A percentile compares a stretch with the other conserved stretches of the same genome.
Evolutionary conservation across 129 eudicot species (phyloP).

Genomic region (Pittosporum tobira): DNA sequence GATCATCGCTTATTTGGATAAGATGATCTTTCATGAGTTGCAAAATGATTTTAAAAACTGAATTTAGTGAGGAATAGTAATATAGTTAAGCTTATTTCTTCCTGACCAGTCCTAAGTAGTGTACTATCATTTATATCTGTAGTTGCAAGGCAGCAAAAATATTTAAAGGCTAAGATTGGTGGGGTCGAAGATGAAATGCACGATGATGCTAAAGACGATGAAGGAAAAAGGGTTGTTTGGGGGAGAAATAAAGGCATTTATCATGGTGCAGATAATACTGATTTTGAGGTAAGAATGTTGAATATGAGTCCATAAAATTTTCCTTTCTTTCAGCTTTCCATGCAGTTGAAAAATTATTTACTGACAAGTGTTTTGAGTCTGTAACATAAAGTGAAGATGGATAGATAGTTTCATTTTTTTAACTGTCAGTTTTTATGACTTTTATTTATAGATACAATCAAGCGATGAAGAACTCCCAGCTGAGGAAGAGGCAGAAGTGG

Average conservation of each 20-base stretch:
- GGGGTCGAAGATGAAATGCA: slow-evolving; percentile 60
- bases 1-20: background rate
- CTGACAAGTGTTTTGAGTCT: background rate
- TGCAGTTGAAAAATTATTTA: background rate
- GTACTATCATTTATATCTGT: slow-evolving; percentile 6
- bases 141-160: slow-evolving; percentile 61
- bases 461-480: slow-evolving; percentile 51
- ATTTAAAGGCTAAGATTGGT: slow-evolving; percentile 50
- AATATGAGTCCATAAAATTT: background rate
- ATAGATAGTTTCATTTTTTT: slow-evolving; percentile 5
- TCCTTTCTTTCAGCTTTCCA: background rate
- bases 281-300: slow-evolving; percentile 27
- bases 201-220: slow-evolving; percentile 68
- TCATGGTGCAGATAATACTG: slow-evolving; percentile 32
- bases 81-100: background rate
- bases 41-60: too few relatives aligned
- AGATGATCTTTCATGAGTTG: background rate
- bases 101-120: slow-evolving; percentile 8
- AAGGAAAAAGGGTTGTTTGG: slow-evolving; percentile 44
- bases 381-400: background rate
- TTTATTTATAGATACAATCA: slow-evolving; percentile 38
- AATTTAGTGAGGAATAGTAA: background rate
- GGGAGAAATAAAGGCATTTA: slow-evolving; percentile 34
- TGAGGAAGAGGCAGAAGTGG: slow-evolving; percentile 71
- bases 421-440: background rate